Percentiles rank a stretch among this genome's conserved stretches.
Evolutionary conservation across 768 basidiomycete species (phyloP).

Genomic region (Boletus huronensis): DNA sequence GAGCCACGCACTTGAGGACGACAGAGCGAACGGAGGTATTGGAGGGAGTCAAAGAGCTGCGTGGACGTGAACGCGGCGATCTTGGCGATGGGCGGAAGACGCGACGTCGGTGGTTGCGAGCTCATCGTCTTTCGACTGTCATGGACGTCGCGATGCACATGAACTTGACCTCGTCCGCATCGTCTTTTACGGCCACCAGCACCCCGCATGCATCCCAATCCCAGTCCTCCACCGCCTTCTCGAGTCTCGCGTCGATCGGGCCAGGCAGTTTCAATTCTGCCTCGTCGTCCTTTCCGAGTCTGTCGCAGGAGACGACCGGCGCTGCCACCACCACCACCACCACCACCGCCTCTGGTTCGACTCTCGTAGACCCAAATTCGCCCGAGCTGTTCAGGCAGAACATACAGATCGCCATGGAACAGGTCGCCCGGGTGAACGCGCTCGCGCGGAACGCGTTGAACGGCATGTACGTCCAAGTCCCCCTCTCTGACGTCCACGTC

Average conservation of each 20-base stretch:
- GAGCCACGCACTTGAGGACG: constrained; percentile 62
- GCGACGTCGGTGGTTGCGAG: constrained; percentile 42
- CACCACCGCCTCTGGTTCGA: neutral
- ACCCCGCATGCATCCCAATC: constrained; percentile 13
- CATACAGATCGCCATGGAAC: constrained; percentile 44
- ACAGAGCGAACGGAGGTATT: constrained; percentile 53
- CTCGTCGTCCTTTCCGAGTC: constrained; percentile 14
- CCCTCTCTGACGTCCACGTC: neutral
- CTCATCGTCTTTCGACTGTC: neutral
- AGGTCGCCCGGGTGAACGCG: constrained; percentile 46
- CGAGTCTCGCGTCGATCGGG: constrained; percentile 18
- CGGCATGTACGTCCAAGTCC: constrained; percentile 46
- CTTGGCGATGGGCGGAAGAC: constrained; percentile 51
- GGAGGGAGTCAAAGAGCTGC: constrained; percentile 43
- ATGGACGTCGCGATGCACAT: constrained; percentile 9
- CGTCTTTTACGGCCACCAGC: constrained; percentile 1
- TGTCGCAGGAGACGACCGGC: constrained; percentile 30
- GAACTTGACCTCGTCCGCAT: neutral
- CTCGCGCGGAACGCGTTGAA: constrained; percentile 46
- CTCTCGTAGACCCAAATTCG: constrained; percentile 50
- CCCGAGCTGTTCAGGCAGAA: constrained; percentile 62
- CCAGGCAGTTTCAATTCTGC: neutral
- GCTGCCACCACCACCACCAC: neutral
- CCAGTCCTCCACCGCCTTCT: constrained; percentile 15
- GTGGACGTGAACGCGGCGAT: constrained; percentile 36